Base-by-base conservation (phyloP, 176 grass and related monocot species). In the Paspalum vaginatum region DNA sequence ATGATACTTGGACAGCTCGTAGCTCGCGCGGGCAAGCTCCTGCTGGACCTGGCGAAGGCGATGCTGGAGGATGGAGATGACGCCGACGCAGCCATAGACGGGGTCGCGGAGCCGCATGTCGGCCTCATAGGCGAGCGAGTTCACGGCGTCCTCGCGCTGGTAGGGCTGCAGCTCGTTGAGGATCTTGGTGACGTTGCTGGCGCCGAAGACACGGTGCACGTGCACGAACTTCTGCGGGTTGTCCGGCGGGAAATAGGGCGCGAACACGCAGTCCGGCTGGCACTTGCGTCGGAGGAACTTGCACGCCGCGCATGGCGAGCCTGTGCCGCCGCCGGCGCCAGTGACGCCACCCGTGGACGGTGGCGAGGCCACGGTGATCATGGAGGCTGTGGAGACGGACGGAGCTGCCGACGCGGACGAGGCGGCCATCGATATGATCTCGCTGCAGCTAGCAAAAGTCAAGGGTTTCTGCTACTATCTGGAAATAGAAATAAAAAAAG, bases 151-250 rank as follows among this genome's bases (percentile, higher is more conserved):
- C 74, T 96, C 93, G 39, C 97, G 81, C 72, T 99, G 97, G 84
- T 82, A 90, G 1, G 93, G 91, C 73, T 99, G 88, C 5, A 99
- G 87, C 87, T 99, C 93, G 87, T 93, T 99, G 9, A 99, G 91
- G 12, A 99, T 74, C 84, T 99, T 99, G n/a, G 97, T 99, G 18
- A 99, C 97, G 79, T 99, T 99, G 88, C 97, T 99, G 2, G 97
- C 97, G 50, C 97, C 97, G 76, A 99, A 99, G 38, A 99, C 97
- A 61, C 92, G 90, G 85, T 99, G 97, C 50, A 99, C 97, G 82
- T 96, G 92, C 68, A 93, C 87, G 82, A 99, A 99, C 91, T 96
- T 99, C 81, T 95, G 92, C 22, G 97, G 93, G 82, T 99, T 93
- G 83, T 99, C 97, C 53, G 97, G 97, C 57, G 97, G 97, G 76